These are phyloP conservation scores for Penicillium sp. DNA, from an alignment of 2,329 filamentous ascomycete species.

Conservation along the genomic window DNA sequence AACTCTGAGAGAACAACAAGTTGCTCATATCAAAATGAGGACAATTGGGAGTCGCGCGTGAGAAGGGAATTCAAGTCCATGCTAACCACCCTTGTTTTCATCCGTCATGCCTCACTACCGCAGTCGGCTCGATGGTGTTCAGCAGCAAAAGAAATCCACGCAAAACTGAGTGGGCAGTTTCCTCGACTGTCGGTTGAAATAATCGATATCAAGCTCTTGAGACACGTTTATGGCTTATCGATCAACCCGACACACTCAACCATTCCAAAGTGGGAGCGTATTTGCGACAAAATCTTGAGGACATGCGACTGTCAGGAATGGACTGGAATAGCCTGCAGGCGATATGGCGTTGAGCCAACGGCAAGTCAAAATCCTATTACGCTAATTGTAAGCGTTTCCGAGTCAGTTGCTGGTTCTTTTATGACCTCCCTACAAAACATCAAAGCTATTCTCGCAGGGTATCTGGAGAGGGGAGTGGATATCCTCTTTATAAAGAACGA, in stretches of 20 bases:
- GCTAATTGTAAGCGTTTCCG: neutral
- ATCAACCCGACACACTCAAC: neutral
- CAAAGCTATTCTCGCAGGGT: neutral
- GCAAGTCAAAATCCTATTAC: neutral
- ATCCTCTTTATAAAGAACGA: constrained; percentile 1
- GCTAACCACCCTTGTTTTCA: neutral
- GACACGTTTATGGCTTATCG: neutral
- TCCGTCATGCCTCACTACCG: neutral
- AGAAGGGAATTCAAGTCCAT: neutral
- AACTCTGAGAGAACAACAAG: neutral
- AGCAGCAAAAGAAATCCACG: neutral
- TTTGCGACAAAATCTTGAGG: neutral
- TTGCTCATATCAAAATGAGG: neutral
- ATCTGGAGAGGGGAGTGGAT: neutral
- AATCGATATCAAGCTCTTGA: neutral
- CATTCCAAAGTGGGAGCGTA: neutral
- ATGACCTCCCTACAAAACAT: neutral
- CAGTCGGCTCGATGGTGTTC: neutral
- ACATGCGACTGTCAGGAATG: neutral
- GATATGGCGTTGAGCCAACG: neutral
- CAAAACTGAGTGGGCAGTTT: neutral
- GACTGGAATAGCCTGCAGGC: neutral
- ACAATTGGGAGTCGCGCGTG: neutral
- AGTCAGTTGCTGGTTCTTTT: neutral
- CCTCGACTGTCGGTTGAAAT: neutral